Percentiles rank a stretch among this genome's conserved stretches.
phyloP scores from a whole-genome alignment of 1,284 basidiomycete genomes.

The Cystobasidium pallidum region DNA sequence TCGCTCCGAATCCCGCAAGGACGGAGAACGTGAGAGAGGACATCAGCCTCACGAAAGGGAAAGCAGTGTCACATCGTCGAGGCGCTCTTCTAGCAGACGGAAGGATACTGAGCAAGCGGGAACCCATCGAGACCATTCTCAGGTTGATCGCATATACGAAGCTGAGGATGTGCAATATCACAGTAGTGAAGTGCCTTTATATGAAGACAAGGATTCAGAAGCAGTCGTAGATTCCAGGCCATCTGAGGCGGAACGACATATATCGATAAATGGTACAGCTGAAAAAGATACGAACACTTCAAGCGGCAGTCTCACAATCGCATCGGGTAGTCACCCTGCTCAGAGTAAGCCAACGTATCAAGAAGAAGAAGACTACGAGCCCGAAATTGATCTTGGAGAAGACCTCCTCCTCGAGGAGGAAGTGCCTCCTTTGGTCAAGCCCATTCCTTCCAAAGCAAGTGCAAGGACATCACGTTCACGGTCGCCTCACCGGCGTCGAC shows the following conservation, averaged over 20 bases:
- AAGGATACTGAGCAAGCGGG: neutral
- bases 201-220: neutral
- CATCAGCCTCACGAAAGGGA: neutral
- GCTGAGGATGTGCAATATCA: neutral
- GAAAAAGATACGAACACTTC: neutral
- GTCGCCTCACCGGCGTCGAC: constrained; percentile 2
- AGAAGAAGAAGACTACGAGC: constrained; percentile 7
- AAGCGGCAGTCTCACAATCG: neutral
- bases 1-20: neutral
- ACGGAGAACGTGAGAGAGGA: neutral
- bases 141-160: neutral
- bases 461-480: constrained; percentile 7
- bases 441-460: neutral
- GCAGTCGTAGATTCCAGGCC: neutral
- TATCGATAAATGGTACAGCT: constrained; percentile 31
- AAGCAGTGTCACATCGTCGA: constrained; percentile 9
- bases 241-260: neutral
- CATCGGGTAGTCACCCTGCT: neutral
- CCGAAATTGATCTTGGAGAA: constrained; percentile 22
- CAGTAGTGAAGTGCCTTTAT: too few species aligned
- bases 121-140: neutral
- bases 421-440: neutral
- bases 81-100: constrained; percentile 7
- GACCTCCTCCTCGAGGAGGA: constrained; percentile 4
- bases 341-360: neutral